These are phyloP conservation scores for Glycine soja DNA, from an alignment of 306 rosid species.

Conservation along the genomic window DNA sequence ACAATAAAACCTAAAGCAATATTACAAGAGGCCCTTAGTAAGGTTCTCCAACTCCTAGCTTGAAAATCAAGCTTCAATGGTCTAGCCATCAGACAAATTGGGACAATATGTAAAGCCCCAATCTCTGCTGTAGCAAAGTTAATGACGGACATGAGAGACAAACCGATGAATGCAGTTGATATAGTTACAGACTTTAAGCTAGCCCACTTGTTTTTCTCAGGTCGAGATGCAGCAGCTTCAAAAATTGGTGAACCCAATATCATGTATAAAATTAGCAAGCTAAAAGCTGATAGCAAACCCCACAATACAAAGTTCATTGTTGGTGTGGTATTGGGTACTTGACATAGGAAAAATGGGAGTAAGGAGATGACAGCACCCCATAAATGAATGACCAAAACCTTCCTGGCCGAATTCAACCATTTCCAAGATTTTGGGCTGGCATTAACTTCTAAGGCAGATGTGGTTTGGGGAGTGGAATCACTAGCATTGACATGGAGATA, in stretches of 20 bases:
- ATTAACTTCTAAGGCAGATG: conserved; percentile 50
- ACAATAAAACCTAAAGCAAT: conserved; percentile 68
- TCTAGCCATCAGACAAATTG: conserved; percentile 80
- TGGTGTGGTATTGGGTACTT: conserved; percentile 63
- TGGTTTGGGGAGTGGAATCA: conserved; percentile 52
- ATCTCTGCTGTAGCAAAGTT: conserved; percentile 94
- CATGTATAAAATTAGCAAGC: conserved; percentile 59
- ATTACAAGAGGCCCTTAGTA: conserved; percentile 66
- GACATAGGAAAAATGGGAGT: conserved; percentile 75
- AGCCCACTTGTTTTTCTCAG: conserved; percentile 67
- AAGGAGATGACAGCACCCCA: conserved; percentile 84
- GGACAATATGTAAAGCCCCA: conserved; percentile 81
- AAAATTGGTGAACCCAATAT: conserved; percentile 65
- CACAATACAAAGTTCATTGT: conserved; percentile 62
- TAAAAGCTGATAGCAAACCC: conserved; percentile 66
- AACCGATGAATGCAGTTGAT: conserved; percentile 75
- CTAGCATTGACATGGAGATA: conserved; percentile 67
- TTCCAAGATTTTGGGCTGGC: conserved; percentile 67
- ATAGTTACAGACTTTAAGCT: conserved; percentile 86
- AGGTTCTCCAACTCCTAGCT: conserved; percentile 56
- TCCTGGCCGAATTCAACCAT: conserved; percentile 81
- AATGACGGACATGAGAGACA: conserved; percentile 90
- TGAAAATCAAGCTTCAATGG: conserved; percentile 75
- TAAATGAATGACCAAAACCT: conserved; percentile 74
- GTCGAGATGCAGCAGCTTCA: conserved; percentile 51